Evolutionary conservation across 2,329 filamentous ascomycete species (phyloP).

Genomic region (Exophiala phaeomuriformis): DNA sequence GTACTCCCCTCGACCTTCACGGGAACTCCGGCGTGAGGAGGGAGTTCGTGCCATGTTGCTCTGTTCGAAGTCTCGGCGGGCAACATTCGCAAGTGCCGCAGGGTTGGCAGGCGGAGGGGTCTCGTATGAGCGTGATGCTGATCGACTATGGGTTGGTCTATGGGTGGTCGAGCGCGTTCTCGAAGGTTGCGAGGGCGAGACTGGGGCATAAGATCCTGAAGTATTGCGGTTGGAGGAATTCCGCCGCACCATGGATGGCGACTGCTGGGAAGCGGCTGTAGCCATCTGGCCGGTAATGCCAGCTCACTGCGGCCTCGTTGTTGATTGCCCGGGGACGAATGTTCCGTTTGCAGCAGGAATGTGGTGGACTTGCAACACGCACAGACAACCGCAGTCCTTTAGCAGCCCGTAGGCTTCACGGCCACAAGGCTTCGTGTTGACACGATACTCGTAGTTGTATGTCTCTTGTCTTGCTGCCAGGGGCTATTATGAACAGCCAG

Average conservation of each 20-base stretch:
- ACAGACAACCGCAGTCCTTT: constrained; percentile 6
- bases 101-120: constrained; percentile 42
- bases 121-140: constrained; percentile 35
- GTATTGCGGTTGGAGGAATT: constrained; percentile 44
- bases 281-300: constrained; percentile 32
- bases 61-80: constrained; percentile 67
- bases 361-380: constrained; percentile 10
- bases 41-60: constrained; percentile 55
- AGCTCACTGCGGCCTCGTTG: background rate
- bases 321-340: background rate
- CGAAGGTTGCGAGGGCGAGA: constrained; percentile 39
- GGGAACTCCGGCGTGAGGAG: constrained; percentile 56
- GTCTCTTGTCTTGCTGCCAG: background rate
- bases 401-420: constrained; percentile 6
- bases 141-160: constrained; percentile 34
- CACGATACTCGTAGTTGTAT: background rate
- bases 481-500: background rate
- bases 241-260: constrained; percentile 44
- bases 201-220: constrained; percentile 36
- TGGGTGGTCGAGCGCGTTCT: constrained; percentile 42
- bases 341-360: constrained; percentile 20
- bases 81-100: constrained; percentile 45
- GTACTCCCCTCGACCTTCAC: constrained; percentile 49
- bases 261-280: constrained; percentile 41
- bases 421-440: constrained; percentile 14